Evolutionary conservation across 2,329 filamentous ascomycete genomes (phyloP).

Genomic region (Coniochaeta hoffmannii): DNA sequence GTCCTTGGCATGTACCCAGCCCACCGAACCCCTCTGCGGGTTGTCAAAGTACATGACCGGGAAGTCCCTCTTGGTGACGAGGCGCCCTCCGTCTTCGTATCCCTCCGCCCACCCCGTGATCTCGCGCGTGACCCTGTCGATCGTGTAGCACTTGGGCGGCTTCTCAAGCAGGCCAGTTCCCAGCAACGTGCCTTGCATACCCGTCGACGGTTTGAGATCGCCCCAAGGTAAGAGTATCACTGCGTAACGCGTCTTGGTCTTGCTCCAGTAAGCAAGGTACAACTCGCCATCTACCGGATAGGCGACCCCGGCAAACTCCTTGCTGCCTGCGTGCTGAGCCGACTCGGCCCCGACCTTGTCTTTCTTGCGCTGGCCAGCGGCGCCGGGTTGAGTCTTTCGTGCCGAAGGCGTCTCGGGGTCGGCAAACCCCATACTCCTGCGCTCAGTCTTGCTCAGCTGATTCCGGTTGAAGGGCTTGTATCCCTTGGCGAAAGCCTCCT

Average conservation of each 20-base stretch:
- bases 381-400: background rate
- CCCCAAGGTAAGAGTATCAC: constrained; percentile 30
- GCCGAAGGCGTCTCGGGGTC: background rate
- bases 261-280: constrained; percentile 23
- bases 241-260: constrained; percentile 21
- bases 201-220: constrained; percentile 18
- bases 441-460: constrained; percentile 12
- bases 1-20: constrained; percentile 15
- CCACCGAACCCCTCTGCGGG: constrained; percentile 14
- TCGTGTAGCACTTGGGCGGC: constrained; percentile 25
- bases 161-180: constrained; percentile 22
- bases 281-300: constrained; percentile 23
- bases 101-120: constrained; percentile 28
- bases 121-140: constrained; percentile 15
- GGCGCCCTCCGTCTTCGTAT: constrained; percentile 25
- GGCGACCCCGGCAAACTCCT: constrained; percentile 9
- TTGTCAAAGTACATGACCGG: constrained; percentile 31
- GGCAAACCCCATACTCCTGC: background rate
- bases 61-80: constrained; percentile 26
- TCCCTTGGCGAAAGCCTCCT: constrained; percentile 20
- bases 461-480: constrained; percentile 22
- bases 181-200: constrained; percentile 19
- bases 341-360: background rate
- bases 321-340: background rate
- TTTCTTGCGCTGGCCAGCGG: constrained; percentile 1